Conservation (phyloP, 768 basidiomycete genomes). For the Lactifluus subvellereus region DNA sequence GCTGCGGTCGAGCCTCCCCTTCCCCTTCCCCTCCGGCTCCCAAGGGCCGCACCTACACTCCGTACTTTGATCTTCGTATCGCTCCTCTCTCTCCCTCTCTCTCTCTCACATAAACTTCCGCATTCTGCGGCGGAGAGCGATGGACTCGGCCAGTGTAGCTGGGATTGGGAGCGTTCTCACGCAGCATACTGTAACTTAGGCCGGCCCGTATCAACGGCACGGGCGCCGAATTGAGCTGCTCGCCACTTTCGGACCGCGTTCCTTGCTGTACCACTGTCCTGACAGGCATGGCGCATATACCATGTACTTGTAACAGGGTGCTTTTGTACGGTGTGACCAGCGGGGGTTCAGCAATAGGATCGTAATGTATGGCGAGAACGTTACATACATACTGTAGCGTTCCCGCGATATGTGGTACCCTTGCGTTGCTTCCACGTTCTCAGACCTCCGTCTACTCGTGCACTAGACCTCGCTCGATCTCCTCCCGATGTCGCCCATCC, state of each 20-base stretch:
- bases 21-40: no score
- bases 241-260: background rate
- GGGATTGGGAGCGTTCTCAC: no score
- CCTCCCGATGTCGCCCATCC: slow-evolving; percentile 33
- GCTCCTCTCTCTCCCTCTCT: background rate
- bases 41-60: background rate
- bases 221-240: background rate
- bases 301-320: background rate
- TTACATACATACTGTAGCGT: background rate
- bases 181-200: no score
- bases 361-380: no score
- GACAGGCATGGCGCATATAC: background rate
- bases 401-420: background rate
- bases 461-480: slow-evolving; percentile 24
- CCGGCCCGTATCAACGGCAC: background rate
- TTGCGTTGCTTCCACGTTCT: background rate
- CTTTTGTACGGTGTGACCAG: background rate
- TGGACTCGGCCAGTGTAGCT: no score
- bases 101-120: background rate
- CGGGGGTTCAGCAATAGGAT: no score
- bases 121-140: no score
- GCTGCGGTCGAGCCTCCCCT: background rate
- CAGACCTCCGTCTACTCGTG: background rate
- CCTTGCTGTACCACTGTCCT: background rate
- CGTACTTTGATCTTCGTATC: background rate